Conservation (phyloP, 495 filamentous ascomycete genomes). For the Hypoxylon rickii region DNA sequence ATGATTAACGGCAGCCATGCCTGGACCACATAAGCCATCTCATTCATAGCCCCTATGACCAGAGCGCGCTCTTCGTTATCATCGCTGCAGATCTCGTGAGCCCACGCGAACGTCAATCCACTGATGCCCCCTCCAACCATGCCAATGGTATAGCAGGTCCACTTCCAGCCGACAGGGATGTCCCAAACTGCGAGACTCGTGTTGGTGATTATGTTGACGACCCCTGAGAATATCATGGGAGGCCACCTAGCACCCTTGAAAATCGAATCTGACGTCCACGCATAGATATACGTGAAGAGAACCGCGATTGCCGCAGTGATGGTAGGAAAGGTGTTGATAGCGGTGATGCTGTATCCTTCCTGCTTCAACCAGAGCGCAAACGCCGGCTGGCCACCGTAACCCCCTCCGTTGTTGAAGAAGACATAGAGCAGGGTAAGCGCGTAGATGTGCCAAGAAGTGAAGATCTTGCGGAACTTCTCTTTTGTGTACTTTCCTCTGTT, state of each 20-base stretch:
- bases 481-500: constrained; percentile 43
- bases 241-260: constrained; percentile 61
- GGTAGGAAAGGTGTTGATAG: constrained; percentile 52
- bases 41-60: constrained; percentile 50
- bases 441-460: constrained; percentile 52
- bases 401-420: constrained; percentile 44
- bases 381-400: constrained; percentile 39
- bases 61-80: constrained; percentile 62
- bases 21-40: constrained; percentile 48
- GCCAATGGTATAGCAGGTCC: constrained; percentile 56
- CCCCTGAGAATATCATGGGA: constrained; percentile 47
- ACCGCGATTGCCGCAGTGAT: constrained; percentile 50
- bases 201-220: constrained; percentile 47
- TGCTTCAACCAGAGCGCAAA: constrained; percentile 45
- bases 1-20: constrained; percentile 53
- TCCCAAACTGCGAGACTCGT: constrained; percentile 48
- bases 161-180: constrained; percentile 49
- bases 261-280: constrained; percentile 54
- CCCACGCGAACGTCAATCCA: constrained; percentile 52
- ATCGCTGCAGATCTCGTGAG: constrained; percentile 56
- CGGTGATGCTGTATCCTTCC: constrained; percentile 41
- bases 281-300: constrained; percentile 47
- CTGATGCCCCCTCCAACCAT: constrained; percentile 42
- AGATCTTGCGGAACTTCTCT: constrained; percentile 46
- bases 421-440: constrained; percentile 43